These are phyloP conservation scores for Phytopythium delawarense DNA, from an alignment of 352 stramenopile species.

Conservation along the genomic window DNA sequence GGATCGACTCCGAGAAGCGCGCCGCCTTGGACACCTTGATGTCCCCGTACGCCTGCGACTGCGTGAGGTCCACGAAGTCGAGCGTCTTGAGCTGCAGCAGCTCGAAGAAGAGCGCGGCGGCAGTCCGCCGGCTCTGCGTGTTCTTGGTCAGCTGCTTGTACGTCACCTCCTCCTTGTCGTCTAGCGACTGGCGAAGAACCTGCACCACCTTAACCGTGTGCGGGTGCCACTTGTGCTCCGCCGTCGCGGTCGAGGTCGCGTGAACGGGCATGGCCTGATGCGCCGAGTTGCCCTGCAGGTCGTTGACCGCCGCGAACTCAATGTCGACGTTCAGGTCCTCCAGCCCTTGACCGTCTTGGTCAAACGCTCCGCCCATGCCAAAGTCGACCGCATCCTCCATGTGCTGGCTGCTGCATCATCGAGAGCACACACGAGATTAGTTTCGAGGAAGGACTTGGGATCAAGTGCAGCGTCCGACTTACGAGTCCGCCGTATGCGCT, in stretches of 20 bases:
- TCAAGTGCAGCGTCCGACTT: not conserved
- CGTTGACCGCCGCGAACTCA: constrained; percentile 74
- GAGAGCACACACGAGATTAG: not conserved
- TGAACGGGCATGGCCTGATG: constrained; percentile 19
- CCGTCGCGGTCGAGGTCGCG: constrained; percentile 30
- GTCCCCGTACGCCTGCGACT: constrained; percentile 92
- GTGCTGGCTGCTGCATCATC: constrained; percentile 8
- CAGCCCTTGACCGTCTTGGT: constrained; percentile 38
- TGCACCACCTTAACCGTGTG: constrained; percentile 96
- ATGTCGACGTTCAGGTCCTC: constrained; percentile 79
- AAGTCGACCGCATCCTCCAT: constrained; percentile 42
- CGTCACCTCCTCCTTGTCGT: constrained; percentile 75
- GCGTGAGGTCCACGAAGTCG: constrained; percentile 95
- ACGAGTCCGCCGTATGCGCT: constrained; percentile 21
- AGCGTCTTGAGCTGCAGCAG: constrained; percentile 97
- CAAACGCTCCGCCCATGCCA: constrained; percentile 45
- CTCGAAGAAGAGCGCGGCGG: constrained; percentile 95
- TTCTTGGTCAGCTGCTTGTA: constrained; percentile 86
- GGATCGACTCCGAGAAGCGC: constrained; percentile 72
- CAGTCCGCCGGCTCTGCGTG: constrained; percentile 83
- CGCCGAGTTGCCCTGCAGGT: constrained; percentile 65
- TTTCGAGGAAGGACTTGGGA: not conserved
- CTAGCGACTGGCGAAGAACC: constrained; percentile 69
- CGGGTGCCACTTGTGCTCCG: constrained; percentile 96
- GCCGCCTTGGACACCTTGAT: constrained; percentile 86